Percentiles rank a stretch among this genome's conserved stretches.
phyloP scores from a whole-genome alignment of 2,329 filamentous ascomycete species.

The Periconia digitata region DNA sequence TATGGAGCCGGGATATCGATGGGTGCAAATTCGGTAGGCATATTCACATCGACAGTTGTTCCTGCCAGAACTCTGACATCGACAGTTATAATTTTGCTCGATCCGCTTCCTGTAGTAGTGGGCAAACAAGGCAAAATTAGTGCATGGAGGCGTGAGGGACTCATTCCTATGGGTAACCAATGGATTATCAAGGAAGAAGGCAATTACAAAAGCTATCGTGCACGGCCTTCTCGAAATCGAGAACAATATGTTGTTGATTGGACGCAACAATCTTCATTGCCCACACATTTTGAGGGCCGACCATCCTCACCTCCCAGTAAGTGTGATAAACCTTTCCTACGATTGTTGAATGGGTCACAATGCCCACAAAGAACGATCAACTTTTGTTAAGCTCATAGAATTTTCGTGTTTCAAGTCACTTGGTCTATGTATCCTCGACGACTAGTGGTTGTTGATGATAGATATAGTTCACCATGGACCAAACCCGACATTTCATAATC shows the following conservation, averaged over 20 bases:
- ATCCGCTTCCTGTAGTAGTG: constrained; percentile 7
- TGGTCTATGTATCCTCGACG: too few relatives aligned
- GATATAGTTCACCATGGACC: background rate
- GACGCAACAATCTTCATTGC: background rate
- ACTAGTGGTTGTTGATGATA: too few relatives aligned
- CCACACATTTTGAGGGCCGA: background rate
- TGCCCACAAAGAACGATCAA: too few relatives aligned
- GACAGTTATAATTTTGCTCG: constrained; percentile 10
- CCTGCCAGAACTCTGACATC: background rate
- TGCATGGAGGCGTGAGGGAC: background rate
- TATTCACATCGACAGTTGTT: too few relatives aligned
- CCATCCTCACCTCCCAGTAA: too few relatives aligned
- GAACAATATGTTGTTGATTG: background rate
- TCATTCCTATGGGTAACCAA: background rate
- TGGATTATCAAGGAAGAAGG: constrained; percentile 1
- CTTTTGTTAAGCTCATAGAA: too few relatives aligned
- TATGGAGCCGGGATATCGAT: constrained; percentile 10
- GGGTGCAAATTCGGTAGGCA: constrained; percentile 10
- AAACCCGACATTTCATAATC: background rate
- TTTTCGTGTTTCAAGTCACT: too few relatives aligned
- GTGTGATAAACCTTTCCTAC: too few relatives aligned
- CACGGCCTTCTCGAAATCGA: background rate
- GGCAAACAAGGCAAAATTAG: background rate
- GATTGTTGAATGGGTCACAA: too few relatives aligned
- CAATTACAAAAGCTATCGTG: background rate